Evolutionary conservation across 2,329 filamentous ascomycete genomes (phyloP).

Genomic region (Monilinia aucupariae): DNA sequence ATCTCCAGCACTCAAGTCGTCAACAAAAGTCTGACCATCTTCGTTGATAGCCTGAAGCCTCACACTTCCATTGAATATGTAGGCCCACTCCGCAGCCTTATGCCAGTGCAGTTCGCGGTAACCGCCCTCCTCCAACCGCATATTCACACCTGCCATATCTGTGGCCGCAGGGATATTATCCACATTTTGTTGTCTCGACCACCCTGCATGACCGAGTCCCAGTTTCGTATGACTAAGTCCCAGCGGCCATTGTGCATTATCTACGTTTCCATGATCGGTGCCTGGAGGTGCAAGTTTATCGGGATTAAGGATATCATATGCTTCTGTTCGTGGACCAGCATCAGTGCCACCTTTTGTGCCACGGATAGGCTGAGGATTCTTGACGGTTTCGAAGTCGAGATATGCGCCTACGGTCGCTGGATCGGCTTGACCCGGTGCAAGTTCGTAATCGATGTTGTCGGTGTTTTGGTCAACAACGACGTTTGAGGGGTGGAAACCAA

Average conservation of each 20-base stretch:
- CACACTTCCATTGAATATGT: conserved; percentile 64
- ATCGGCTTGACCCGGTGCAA: conserved; percentile 47
- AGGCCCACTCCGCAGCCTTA: conserved; percentile 74
- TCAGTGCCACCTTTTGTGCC: conserved; percentile 46
- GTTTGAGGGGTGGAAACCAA: conserved; percentile 39
- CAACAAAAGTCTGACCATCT: conserved; percentile 70
- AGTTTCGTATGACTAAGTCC: conserved; percentile 36
- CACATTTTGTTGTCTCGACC: conserved; percentile 68
- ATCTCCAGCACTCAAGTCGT: conserved; percentile 70
- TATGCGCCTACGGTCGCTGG: conserved; percentile 46
- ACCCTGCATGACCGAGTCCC: conserved; percentile 63
- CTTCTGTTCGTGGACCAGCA: conserved; percentile 60
- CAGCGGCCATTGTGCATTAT: conserved; percentile 67
- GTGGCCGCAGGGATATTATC: conserved; percentile 59
- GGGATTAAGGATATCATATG: conserved; percentile 63
- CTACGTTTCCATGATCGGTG: conserved; percentile 65
- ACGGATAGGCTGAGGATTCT: conserved; percentile 51
- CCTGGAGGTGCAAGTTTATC: conserved; percentile 66
- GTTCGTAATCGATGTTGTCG: conserved; percentile 36
- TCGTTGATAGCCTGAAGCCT: conserved; percentile 69
- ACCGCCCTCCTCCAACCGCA: conserved; percentile 67
- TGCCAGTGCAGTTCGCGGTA: conserved; percentile 79
- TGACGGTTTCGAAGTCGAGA: conserved; percentile 48
- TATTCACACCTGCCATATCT: conserved; percentile 73
- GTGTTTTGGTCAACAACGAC: conserved; percentile 36